A percentile compares a stretch with the other conserved stretches of the same genome.
These are phyloP conservation scores for Eucalyptus cloeziana DNA, from an alignment of 345 rosid species.

Conservation along the genomic window DNA sequence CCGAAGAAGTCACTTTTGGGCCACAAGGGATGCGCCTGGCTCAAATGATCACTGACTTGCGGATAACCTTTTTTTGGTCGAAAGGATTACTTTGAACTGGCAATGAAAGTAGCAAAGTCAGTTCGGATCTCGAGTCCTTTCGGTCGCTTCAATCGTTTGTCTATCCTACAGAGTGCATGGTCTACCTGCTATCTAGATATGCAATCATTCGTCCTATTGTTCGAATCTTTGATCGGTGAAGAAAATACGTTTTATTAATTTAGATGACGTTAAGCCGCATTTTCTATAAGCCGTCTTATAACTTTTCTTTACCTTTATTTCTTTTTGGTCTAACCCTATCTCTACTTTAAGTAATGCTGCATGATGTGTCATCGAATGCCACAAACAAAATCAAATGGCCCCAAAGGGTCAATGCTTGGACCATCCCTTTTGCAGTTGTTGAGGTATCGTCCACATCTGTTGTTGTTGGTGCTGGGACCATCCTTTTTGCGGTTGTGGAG, in stretches of 20 bases:
- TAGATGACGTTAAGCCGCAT: neutral
- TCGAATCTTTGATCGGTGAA: neutral
- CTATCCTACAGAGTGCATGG: neutral
- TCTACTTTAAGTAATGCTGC: neutral
- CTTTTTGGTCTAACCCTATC: neutral
- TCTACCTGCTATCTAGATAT: neutral
- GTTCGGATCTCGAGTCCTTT: neutral
- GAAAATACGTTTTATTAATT: too few relatives aligned
- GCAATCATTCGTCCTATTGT: neutral
- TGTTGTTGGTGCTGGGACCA: too few relatives aligned
- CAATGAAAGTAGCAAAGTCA: neutral
- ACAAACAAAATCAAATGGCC: neutral
- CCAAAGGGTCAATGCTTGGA: neutral
- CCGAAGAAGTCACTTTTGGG: neutral
- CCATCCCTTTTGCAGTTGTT: too few relatives aligned
- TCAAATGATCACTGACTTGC: neutral
- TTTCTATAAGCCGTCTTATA: neutral
- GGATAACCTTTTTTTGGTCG: too few relatives aligned
- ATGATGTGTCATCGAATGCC: neutral
- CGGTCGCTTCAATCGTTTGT: neutral
- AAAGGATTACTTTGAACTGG: neutral
- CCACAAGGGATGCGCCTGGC: neutral
- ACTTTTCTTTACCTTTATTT: neutral
- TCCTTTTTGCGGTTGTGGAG: too few relatives aligned
- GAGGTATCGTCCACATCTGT: too few relatives aligned